Percentiles rank a stretch among this genome's conserved stretches.
Evolutionary conservation across 2,329 filamentous ascomycete genomes (phyloP).

Genomic region (Apiospora kogelbergensis): DNA sequence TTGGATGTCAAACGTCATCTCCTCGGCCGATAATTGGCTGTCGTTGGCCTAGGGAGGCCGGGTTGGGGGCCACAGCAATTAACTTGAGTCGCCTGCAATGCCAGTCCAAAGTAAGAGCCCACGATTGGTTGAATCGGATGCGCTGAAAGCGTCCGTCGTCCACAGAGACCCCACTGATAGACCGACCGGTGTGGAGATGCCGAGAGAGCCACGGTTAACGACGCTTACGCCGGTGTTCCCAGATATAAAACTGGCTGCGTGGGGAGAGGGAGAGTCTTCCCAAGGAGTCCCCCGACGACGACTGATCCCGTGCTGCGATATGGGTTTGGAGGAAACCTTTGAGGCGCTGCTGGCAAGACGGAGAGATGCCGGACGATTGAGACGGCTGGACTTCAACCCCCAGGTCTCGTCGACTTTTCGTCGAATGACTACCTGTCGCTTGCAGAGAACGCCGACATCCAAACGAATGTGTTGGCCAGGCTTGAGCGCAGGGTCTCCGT

Average conservation of each 20-base stretch:
- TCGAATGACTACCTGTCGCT: conserved; percentile 82
- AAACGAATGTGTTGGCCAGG: not conserved
- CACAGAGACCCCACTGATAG: not conserved
- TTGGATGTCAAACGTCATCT: too few relatives aligned
- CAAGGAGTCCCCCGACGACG: not conserved
- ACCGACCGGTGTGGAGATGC: not conserved
- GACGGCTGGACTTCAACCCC: conserved; percentile 58
- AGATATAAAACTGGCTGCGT: not conserved
- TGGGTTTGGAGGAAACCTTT: conserved; percentile 22
- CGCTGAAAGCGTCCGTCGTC: not conserved
- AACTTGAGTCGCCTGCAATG: not conserved
- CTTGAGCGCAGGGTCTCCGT: not conserved
- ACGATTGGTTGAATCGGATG: not conserved
- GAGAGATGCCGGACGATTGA: conserved; percentile 36
- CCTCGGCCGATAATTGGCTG: not conserved
- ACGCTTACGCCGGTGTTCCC: not conserved
- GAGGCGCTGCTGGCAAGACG: conserved; percentile 22
- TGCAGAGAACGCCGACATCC: conserved; percentile 35
- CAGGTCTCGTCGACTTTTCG: conserved; percentile 72
- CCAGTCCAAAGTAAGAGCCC: not conserved
- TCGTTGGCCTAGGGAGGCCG: not conserved
- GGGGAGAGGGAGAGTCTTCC: not conserved
- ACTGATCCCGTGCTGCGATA: not conserved
- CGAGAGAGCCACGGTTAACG: not conserved
- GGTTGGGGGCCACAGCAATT: not conserved